Evolutionary conservation across 306 rosid species (phyloP), one percentile per base, ranked within the genome.

Genomic region (Pyrus betulifolia): DNA sequence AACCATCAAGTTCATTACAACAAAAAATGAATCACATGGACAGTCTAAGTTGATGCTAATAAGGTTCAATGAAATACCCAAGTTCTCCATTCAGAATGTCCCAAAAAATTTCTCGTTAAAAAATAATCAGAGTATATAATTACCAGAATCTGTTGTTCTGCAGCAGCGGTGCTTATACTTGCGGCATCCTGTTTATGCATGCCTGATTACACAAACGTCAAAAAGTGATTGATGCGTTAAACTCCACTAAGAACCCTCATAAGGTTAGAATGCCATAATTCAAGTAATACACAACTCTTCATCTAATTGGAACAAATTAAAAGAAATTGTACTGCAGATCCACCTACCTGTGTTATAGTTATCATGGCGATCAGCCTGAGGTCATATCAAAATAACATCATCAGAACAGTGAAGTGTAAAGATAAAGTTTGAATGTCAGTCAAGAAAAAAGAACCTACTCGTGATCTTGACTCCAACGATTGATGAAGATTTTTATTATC

Each of bases 71-170:
- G 19, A 72, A 58, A 72, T 4, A 42, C 8, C 22, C 22, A 22
- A 5, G 22, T 74, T 74, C 45, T 52, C 49, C 44, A 5, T 59
- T 42, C 6, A 17, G 21, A 51, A 49, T 49, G 55, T 14, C 55
- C 55, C 55, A 51, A 15, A 4, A 17, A 9, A 2, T 8, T 51
- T 17, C 21, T 0, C 5, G 52, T 70, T 49, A 64, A 44, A 7
- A 66, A 55, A 35, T 30, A 59, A 72, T 61, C 60, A 70, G 71
- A 81, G 72, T 52, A 70, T 64, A 78, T 45, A 38, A 70, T 49
- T 77, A 96, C 99, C 97, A 96, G 88, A 88, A 96, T 96, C 84
- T 92, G 98, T 82, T 96, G 98, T 82, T 96, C 99, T 69, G 90
- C 96, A 15, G 79, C 86, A 6, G 96, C 76, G 83, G 90, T 79